These are phyloP conservation scores for Talaromyces verruculosus DNA, from an alignment of 2,329 filamentous ascomycete genomes.

Conservation along the genomic window DNA sequence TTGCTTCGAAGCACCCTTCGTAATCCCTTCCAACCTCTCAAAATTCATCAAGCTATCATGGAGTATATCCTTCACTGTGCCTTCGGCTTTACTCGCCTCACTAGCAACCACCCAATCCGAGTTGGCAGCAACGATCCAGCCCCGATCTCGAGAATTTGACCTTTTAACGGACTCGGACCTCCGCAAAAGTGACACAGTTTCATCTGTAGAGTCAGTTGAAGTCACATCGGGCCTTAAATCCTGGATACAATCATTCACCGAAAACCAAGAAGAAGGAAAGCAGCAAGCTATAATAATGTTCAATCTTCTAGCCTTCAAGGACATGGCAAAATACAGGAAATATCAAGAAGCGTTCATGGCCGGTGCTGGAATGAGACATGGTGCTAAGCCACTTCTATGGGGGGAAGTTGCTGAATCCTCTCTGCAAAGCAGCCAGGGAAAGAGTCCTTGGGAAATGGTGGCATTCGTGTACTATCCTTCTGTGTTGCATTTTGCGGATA, in stretches of 20 bases:
- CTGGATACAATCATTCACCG: slow-evolving; percentile 5
- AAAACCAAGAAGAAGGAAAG: not conserved
- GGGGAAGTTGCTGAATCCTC: not conserved
- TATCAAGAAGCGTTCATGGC: slow-evolving; percentile 12
- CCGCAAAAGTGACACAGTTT: not conserved
- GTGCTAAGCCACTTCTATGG: slow-evolving; percentile 5
- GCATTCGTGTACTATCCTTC: slow-evolving; percentile 18
- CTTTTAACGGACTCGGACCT: not conserved
- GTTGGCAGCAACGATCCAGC: not conserved
- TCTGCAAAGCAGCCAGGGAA: not conserved
- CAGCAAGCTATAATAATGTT: slow-evolving; percentile 14
- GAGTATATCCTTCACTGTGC: slow-evolving; percentile 1
- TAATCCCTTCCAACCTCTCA: not conserved
- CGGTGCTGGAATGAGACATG: slow-evolving; percentile 7
- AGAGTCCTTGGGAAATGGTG: slow-evolving; percentile 10
- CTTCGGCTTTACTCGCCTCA: not conserved
- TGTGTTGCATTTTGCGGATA: slow-evolving; percentile 15
- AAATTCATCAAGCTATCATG: not conserved
- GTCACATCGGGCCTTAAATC: not conserved
- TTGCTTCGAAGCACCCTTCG: not conserved
- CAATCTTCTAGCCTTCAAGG: slow-evolving; percentile 17
- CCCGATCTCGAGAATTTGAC: not conserved
- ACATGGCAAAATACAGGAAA: slow-evolving; percentile 6
- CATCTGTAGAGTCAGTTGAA: slow-evolving; percentile 1
- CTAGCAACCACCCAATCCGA: not conserved